These are phyloP conservation scores for Phialocephala sp. DNA, from an alignment of 2,329 filamentous ascomycete genomes.

Conservation along the genomic window DNA sequence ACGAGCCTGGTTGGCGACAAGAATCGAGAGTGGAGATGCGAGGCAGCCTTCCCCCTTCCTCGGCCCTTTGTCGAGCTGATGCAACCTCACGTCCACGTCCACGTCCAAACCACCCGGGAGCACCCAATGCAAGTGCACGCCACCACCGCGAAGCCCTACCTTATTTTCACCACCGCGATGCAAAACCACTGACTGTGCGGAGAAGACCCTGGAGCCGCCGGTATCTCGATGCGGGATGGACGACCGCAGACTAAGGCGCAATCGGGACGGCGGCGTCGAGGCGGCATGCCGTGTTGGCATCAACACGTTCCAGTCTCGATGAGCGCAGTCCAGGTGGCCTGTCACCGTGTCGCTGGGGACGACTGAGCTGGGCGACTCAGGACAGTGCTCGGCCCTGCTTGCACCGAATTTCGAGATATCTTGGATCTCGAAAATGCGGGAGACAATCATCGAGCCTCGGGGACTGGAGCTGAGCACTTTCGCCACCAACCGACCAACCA, in stretches of 20 bases:
- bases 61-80: slow-evolving; percentile 3
- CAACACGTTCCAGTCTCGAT: too few species aligned
- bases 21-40: not conserved
- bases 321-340: not conserved
- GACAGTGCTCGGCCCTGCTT: slow-evolving; percentile 4
- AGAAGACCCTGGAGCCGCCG: slow-evolving; percentile 2
- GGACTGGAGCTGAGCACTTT: slow-evolving; percentile 3
- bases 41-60: not conserved
- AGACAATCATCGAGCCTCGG: not conserved
- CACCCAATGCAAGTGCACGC: not conserved
- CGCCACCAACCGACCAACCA: too few species aligned
- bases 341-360: not conserved
- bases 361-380: not conserved
- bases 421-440: not conserved
- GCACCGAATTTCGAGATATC: not conserved
- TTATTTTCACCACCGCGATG: slow-evolving; percentile 8
- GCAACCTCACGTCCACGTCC: slow-evolving; percentile 5
- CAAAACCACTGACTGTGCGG: not conserved
- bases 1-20: not conserved
- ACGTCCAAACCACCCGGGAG: not conserved
- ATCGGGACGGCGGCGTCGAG: too few species aligned
- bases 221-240: not conserved
- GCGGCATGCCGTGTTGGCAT: too few species aligned
- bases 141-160: slow-evolving; percentile 1
- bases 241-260: not conserved